Conservation (phyloP, 768 basidiomycete species). For the Pulveroboletus ravenelii region DNA sequence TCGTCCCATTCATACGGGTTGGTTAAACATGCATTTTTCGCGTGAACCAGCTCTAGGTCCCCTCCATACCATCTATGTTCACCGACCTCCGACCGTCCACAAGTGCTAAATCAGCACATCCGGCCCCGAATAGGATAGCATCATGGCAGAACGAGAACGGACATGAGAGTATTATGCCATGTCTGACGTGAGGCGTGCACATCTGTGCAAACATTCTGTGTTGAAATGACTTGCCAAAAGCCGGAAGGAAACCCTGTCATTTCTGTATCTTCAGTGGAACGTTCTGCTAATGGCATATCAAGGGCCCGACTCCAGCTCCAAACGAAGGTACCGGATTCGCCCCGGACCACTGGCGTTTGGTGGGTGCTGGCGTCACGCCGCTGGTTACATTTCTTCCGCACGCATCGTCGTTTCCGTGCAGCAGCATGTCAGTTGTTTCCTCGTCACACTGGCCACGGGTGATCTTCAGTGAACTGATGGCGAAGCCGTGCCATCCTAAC, state of each 20-base stretch:
- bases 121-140: neutral
- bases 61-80: slow-evolving; percentile 6
- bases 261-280: slow-evolving; percentile 50
- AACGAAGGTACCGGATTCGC: neutral
- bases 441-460: no score
- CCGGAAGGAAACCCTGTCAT: slow-evolving; percentile 25
- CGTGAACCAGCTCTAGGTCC: slow-evolving; percentile 27
- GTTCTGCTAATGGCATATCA: slow-evolving; percentile 48
- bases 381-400: no score
- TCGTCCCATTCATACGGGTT: neutral
- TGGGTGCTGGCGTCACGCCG: no score
- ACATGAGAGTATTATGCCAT: neutral
- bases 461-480: no score
- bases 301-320: slow-evolving; percentile 91
- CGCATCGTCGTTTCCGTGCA: no score
- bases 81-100: slow-evolving; percentile 23
- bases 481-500: no score
- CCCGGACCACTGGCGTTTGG: no score
- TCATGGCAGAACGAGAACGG: no score
- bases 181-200: neutral
- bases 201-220: neutral
- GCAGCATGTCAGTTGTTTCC: no score
- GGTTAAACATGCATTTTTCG: slow-evolving; percentile 17
- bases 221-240: neutral
- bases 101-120: slow-evolving; percentile 34